phyloP scores from a whole-genome alignment of 2,329 filamentous ascomycete species.

The Corinectria fuckeliana region DNA sequence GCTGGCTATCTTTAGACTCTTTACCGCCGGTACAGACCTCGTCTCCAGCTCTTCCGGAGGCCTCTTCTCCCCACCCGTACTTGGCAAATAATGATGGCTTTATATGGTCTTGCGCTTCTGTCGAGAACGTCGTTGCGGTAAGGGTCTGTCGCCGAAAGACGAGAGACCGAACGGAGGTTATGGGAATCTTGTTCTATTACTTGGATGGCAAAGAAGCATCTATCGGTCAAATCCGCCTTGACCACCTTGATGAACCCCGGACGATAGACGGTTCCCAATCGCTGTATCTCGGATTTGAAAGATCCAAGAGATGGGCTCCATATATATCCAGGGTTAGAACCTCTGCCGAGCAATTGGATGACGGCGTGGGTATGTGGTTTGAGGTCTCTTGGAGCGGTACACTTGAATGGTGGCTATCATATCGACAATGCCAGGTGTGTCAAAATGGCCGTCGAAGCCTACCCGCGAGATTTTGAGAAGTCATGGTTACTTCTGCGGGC shows the following conservation, averaged over 20 bases:
- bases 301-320: not conserved
- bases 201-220: not conserved
- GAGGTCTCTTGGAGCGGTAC: not conserved
- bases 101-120: not conserved
- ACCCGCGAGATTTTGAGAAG: too few relatives aligned
- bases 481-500: too few relatives aligned
- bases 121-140: not conserved
- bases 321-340: not conserved
- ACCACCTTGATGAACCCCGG: not conserved
- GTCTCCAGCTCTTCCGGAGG: too few relatives aligned
- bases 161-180: not conserved
- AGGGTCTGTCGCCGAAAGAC: not conserved
- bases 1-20: too few relatives aligned
- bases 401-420: slow-evolving; percentile 1
- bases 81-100: not conserved
- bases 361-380: too few relatives aligned
- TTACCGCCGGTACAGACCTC: too few relatives aligned
- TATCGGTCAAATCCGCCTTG: not conserved
- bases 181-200: not conserved
- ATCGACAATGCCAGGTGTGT: not conserved
- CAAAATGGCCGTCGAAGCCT: not conserved
- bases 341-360: not conserved
- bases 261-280: not conserved
- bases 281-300: not conserved
- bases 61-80: not conserved